Percentiles rank a stretch among this genome's conserved stretches.
These are phyloP conservation scores for Venturiaceae sp. DNA, from an alignment of 2,329 filamentous ascomycete genomes.

Conservation along the genomic window DNA sequence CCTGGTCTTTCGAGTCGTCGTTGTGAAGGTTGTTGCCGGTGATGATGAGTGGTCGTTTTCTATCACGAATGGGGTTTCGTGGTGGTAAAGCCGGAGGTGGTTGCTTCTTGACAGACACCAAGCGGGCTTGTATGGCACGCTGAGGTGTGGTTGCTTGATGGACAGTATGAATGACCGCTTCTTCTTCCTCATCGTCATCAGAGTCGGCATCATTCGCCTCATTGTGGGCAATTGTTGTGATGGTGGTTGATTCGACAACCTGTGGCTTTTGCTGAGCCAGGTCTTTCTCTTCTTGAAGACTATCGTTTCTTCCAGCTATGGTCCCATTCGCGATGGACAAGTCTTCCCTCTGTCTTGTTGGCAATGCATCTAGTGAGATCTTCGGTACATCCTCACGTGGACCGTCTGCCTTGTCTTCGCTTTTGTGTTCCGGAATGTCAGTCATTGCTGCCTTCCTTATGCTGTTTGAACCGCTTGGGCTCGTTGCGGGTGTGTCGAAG, in stretches of 20 bases:
- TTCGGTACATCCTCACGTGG: background rate
- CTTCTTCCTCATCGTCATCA: slow-evolving; percentile 49
- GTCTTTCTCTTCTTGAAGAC: background rate
- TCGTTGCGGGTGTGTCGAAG: slow-evolving; percentile 22
- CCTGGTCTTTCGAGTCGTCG: background rate
- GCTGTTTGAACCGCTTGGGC: background rate
- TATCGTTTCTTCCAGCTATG: background rate
- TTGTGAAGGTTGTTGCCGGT: background rate
- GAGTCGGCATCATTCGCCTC: slow-evolving; percentile 9
- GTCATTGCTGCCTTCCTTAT: background rate
- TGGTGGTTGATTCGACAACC: slow-evolving; percentile 9
- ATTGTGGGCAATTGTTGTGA: background rate
- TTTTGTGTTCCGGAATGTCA: slow-evolving; percentile 6
- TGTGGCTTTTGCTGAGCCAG: background rate
- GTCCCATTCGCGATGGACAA: background rate
- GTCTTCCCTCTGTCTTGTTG: background rate
- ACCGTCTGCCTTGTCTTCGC: background rate
- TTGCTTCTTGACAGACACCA: slow-evolving; percentile 8
- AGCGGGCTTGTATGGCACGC: slow-evolving; percentile 3
- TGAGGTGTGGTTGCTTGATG: slow-evolving; percentile 4
- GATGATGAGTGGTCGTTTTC: slow-evolving; percentile 1
- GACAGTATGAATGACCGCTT: slow-evolving; percentile 26
- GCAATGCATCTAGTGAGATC: background rate
- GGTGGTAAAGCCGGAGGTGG: slow-evolving; percentile 8
- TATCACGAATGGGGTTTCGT: slow-evolving; percentile 7